These are phyloP conservation scores for Usnea hakonensis DNA, from an alignment of 495 filamentous ascomycete genomes.

Conservation along the genomic window DNA sequence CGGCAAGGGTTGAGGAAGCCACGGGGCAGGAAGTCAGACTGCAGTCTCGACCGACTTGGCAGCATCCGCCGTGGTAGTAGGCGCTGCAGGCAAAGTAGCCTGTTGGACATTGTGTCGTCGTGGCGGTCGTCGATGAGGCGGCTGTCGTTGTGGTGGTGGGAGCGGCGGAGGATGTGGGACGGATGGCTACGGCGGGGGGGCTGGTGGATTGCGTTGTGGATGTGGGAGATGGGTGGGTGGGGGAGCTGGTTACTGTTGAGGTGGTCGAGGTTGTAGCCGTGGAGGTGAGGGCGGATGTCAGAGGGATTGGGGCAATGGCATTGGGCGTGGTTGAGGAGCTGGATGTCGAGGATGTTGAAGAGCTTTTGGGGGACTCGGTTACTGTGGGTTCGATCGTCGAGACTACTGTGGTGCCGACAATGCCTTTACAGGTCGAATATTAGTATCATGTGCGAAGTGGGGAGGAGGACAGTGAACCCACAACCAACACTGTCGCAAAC, in stretches of 20 bases:
- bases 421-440: slow-evolving; percentile 29
- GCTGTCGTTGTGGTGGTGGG: slow-evolving; percentile 33
- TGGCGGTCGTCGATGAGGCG: slow-evolving; percentile 26
- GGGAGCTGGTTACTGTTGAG: slow-evolving; percentile 35
- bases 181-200: slow-evolving; percentile 39
- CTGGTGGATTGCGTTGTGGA: slow-evolving; percentile 28
- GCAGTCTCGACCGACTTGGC: slow-evolving; percentile 76
- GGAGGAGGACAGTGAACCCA: slow-evolving; percentile 35
- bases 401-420: slow-evolving; percentile 40
- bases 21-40: slow-evolving; percentile 62
- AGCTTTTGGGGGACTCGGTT: slow-evolving; percentile 26
- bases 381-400: slow-evolving; percentile 33
- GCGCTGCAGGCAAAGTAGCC: slow-evolving; percentile 69
- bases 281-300: slow-evolving; percentile 29
- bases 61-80: slow-evolving; percentile 65
- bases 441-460: slow-evolving; percentile 5
- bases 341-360: slow-evolving; percentile 33
- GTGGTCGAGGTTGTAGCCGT: slow-evolving; percentile 35
- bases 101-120: slow-evolving; percentile 53
- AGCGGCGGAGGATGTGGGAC: slow-evolving; percentile 41
- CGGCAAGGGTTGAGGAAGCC: slow-evolving; percentile 48
- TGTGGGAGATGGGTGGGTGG: slow-evolving; percentile 22
- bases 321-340: slow-evolving; percentile 22
- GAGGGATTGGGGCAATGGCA: slow-evolving; percentile 30
- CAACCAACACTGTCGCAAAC: slow-evolving; percentile 75